Percentiles rank a stretch among this genome's conserved stretches.
Evolutionary conservation across 1,139 yeast species (phyloP).

Genomic region (Blastobotrys malaysiensis): DNA sequence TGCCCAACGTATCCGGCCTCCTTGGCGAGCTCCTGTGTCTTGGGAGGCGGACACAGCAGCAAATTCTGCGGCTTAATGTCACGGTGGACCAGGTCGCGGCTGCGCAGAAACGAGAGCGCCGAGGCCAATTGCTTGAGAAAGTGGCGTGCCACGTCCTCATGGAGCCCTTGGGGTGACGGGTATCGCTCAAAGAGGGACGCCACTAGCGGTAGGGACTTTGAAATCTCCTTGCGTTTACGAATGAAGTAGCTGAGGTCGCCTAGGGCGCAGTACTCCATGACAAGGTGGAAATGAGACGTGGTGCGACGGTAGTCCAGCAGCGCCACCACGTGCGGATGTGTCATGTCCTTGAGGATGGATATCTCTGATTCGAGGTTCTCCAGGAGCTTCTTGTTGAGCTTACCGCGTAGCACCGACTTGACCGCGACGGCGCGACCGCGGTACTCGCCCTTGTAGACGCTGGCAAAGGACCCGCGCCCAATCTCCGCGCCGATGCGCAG

Average conservation of each 20-base stretch:
- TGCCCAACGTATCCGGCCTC: constrained; percentile 61
- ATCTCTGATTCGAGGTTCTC: constrained; percentile 92
- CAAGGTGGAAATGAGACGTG: constrained; percentile 70
- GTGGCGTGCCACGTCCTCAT: constrained; percentile 72
- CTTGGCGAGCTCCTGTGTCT: constrained; percentile 54
- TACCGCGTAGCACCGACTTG: constrained; percentile 78
- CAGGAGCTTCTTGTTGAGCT: constrained; percentile 76
- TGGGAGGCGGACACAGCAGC: constrained; percentile 70
- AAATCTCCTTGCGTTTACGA: constrained; percentile 65
- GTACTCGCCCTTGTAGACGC: constrained; percentile 69
- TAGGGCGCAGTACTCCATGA: constrained; percentile 96
- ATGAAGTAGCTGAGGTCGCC: constrained; percentile 91
- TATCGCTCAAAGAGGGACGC: constrained; percentile 70
- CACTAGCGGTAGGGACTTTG: constrained; percentile 72
- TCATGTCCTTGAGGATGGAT: constrained; percentile 73
- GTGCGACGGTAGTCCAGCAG: constrained; percentile 79
- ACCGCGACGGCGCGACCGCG: constrained; percentile 69
- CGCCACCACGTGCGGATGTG: constrained; percentile 90
- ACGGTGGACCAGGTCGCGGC: constrained; percentile 81
- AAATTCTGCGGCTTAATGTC: constrained; percentile 94
- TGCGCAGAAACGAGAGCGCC: constrained; percentile 75
- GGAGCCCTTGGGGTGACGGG: constrained; percentile 76
- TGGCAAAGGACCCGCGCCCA: constrained; percentile 94
- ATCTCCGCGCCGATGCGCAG: constrained; percentile 61
- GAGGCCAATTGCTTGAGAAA: constrained; percentile 82